Evolutionary conservation across 2,329 filamentous ascomycete genomes (phyloP).

Genomic region (Myriosclerotinia scirpicola): DNA sequence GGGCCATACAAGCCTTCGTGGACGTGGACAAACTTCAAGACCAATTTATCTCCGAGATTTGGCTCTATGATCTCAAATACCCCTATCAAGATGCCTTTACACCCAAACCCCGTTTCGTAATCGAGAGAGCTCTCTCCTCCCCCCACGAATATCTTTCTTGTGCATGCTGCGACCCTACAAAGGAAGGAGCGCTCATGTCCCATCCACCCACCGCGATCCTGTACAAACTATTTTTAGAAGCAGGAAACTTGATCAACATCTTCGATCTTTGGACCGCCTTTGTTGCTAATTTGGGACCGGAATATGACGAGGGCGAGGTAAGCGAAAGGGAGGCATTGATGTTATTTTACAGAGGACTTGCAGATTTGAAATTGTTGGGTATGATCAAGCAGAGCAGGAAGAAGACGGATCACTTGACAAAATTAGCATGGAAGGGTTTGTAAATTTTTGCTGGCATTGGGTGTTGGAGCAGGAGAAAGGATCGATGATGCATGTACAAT

Average conservation of each 20-base stretch:
- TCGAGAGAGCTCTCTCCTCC: slow-evolving; percentile 69
- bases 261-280: slow-evolving; percentile 80
- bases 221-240: slow-evolving; percentile 78
- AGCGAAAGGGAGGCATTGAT: slow-evolving; percentile 62
- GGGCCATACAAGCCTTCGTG: slow-evolving; percentile 52
- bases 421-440: slow-evolving; percentile 77
- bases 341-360: slow-evolving; percentile 80
- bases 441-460: slow-evolving; percentile 38
- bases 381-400: slow-evolving; percentile 87
- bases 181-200: slow-evolving; percentile 55
- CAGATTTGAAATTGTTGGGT: slow-evolving; percentile 81
- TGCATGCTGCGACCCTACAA: slow-evolving; percentile 59
- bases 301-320: slow-evolving; percentile 40
- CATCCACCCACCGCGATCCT: slow-evolving; percentile 71
- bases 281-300: slow-evolving; percentile 54
- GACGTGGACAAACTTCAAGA: slow-evolving; percentile 41
- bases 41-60: slow-evolving; percentile 67
- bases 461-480: background rate
- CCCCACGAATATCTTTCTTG: slow-evolving; percentile 79
- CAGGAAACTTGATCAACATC: slow-evolving; percentile 73
- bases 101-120: slow-evolving; percentile 66
- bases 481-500: background rate
- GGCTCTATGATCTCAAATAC: slow-evolving; percentile 70
- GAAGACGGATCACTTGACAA: slow-evolving; percentile 89
- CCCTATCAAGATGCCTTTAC: slow-evolving; percentile 74